Conservation (phyloP, 192 early-diverging fungal species). For the Diversispora eburnea region DNA sequence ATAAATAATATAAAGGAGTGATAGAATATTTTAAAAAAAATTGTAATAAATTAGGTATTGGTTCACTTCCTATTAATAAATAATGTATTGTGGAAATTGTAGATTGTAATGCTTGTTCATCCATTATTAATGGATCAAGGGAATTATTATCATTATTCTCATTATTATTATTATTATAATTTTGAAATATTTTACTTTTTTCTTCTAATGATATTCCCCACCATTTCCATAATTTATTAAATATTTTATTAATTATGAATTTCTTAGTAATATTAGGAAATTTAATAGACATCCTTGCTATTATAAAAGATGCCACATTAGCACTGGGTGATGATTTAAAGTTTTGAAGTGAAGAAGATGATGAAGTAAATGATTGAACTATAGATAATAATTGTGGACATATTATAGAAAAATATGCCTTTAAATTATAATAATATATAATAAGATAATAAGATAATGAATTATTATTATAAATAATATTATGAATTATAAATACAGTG, state of each 20-base stretch:
- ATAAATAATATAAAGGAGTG: constrained; percentile 55
- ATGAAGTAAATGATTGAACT: constrained; percentile 5
- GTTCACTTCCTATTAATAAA: constrained; percentile 59
- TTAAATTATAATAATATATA: neutral
- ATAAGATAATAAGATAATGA: neutral
- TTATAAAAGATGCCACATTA: constrained; percentile 50
- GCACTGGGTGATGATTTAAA: constrained; percentile 19
- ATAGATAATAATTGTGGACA: constrained; percentile 45
- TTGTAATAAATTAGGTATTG: constrained; percentile 53
- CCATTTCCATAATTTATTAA: constrained; percentile 39
- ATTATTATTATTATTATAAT: constrained; percentile 1
- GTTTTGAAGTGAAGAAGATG: neutral
- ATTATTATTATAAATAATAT: neutral
- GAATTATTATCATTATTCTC: neutral
- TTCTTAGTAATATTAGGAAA: constrained; percentile 43
- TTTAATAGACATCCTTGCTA: constrained; percentile 48
- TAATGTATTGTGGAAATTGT: constrained; percentile 48
- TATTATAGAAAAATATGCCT: constrained; percentile 51
- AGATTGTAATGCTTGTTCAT: constrained; percentile 42
- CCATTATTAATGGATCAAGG: constrained; percentile 41
- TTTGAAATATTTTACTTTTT: constrained; percentile 14
- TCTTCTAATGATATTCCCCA: constrained; percentile 30
- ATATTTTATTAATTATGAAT: constrained; percentile 47
- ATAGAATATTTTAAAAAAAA: constrained; percentile 50
- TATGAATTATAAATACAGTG: neutral